Evolutionary conservation across 441 rosid genomes (phyloP), one percentile per base, ranked within the genome.

Genomic region (Melastoma candidum): DNA sequence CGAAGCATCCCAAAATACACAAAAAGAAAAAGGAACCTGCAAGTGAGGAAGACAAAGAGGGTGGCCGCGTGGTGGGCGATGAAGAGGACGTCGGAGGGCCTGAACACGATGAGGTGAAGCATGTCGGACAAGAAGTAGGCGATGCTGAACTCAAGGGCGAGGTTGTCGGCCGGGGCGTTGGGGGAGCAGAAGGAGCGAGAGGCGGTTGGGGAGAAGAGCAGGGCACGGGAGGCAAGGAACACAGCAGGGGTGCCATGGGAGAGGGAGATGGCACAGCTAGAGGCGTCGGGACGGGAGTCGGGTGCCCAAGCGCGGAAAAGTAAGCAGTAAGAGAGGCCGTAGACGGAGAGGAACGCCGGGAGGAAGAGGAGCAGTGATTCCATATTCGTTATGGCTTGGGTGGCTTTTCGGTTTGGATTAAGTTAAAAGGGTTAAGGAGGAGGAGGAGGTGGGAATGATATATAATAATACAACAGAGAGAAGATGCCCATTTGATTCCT

Each of bases 51-150:
- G 47, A 85, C 96, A 76, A 92, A 85, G 26, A 87, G 86, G 2
- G 94, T 87, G 48, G 85, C 95, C 58, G 66, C 63, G 66, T 92
- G 98, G 68, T 87, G 98, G 11, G 75, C 89, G 59, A 85, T 84
- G 82, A 85, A 92, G 61, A 92, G 88, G 4, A 75, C 45, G 57
- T 87, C 98, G 17, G 62, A 55, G 36, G 90, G 93, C 76, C 47
- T 74, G 63, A 87, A 87, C 29, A 74, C 59, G 50, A 82, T 51
- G 78, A 77, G 85, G 63, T 92, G 98, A 22, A 77, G 41, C 17
- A 87, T 80, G 70, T 92, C 98, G 70, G 79, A 71, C 47, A 71
- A n/a, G 72, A 90, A 90, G 65, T 87, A 90, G 58, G 90, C 82
- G 46, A 85, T 66, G 77, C 96, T 85, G 68, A 53, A 87, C 29